Conservation (phyloP, 768 basidiomycete genomes). For the Boletus rufocinnamomeus region DNA sequence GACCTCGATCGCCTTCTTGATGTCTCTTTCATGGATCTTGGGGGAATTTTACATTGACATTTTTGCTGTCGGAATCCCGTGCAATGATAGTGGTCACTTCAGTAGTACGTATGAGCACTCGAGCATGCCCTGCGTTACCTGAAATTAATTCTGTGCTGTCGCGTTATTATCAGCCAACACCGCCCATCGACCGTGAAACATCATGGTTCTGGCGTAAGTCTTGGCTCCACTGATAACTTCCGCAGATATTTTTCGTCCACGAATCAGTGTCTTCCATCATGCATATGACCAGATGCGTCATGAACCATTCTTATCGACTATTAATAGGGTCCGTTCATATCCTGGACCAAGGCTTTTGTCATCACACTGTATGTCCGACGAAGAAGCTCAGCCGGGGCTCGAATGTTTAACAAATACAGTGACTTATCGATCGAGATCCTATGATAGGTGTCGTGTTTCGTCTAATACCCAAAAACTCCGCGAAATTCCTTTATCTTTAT, state of each 20-base stretch:
- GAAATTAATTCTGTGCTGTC: neutral
- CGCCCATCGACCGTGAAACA: neutral
- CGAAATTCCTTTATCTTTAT: neutral
- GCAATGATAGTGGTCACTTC: neutral
- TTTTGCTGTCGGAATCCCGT: neutral
- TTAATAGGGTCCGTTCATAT: neutral
- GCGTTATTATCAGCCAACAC: neutral
- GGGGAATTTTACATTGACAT: neutral
- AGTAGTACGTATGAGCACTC: neutral
- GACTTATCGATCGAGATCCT: constrained; percentile 5
- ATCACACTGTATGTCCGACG: neutral
- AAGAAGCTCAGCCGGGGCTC: neutral
- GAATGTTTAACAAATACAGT: neutral
- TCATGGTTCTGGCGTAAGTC: too few relatives aligned
- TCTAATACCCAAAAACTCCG: constrained; percentile 5
- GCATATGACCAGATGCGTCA: neutral
- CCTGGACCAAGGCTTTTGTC: neutral
- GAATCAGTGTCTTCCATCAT: neutral
- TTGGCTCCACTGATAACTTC: neutral
- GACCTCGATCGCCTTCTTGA: neutral
- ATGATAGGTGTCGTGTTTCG: neutral
- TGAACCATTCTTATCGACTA: neutral
- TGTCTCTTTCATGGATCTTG: neutral
- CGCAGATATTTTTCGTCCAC: neutral
- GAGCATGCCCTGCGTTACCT: neutral